Base-by-base conservation (phyloP, 805 yeast genomes). In the Cyberlindnera sargentensis region DNA sequence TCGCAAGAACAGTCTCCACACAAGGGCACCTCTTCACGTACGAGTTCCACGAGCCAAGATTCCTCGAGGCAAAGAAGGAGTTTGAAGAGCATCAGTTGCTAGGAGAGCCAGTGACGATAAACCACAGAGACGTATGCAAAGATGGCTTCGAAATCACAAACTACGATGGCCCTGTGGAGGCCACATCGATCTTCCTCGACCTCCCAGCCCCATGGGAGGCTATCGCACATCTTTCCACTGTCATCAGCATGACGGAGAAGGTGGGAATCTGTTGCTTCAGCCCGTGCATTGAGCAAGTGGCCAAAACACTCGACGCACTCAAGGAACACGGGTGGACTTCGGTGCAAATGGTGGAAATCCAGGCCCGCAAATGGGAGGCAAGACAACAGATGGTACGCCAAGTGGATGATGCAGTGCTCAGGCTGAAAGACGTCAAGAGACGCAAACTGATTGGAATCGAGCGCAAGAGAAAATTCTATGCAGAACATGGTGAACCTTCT, bases 141-240 rank as follows among this genome's bases (percentile, higher is more conserved):
- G 78, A 82, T 51, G 98, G 98, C 1, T 93, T 93, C 61, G 73
- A 70, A 31, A 68, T 83, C 29, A 66, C 63, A 5, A 54, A 49
- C n/a, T 56, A 57, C 6, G 64, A 67, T 1, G 61, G 60, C 1
- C 42, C 52, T 0, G 52, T 83, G n/a, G 64, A 73, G 34, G 95
- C 89, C 0, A 82, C 82, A 44, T 80, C 82, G 3, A 77, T 93
- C 0, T 93, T 93, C 57, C 71, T 93, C 49, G 99, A 93, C 61
- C 72, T 93, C 39, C 99, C 99, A 4, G 81, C 96, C 5, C 99
- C 99, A 7, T 91, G 98, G 97, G 80, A 79, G 32, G 99, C 99
- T 5, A 84, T 93, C 42, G 87, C 88, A 6, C 82, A 84, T 62
- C 65, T 91, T 37, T 34, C 50, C 1, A 52, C 57, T 30, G 95